These are phyloP conservation scores for Pleurotus djamor DNA, from an alignment of 768 basidiomycete genomes.

Conservation along the genomic window DNA sequence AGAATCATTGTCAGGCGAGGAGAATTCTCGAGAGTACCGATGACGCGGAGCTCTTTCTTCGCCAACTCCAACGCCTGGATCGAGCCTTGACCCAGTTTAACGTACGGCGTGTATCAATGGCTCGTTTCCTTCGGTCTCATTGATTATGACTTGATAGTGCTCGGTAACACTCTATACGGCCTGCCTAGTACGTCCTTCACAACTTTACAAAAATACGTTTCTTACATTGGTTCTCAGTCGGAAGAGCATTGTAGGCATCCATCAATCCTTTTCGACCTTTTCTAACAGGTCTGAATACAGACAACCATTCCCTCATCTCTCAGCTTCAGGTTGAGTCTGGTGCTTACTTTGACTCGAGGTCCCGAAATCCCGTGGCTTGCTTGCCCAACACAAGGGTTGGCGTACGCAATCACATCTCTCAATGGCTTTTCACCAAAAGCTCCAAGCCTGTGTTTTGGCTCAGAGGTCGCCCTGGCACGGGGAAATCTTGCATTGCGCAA, in stretches of 20 bases:
- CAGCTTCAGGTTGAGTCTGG: background rate
- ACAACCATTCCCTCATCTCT: background rate
- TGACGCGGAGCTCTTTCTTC: background rate
- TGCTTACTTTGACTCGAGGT: background rate
- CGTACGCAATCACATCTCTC: background rate
- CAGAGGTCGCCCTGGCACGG: constrained; percentile 15
- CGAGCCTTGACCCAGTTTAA: background rate
- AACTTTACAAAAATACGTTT: too few relatives aligned
- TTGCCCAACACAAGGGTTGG: background rate
- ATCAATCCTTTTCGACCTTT: background rate
- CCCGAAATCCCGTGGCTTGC: background rate
- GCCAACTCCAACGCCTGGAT: background rate
- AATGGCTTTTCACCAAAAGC: constrained; percentile 3
- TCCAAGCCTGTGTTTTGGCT: constrained; percentile 12
- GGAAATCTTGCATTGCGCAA: constrained; percentile 17
- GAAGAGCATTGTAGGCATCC: too few relatives aligned
- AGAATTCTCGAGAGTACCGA: constrained; percentile 1
- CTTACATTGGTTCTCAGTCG: too few relatives aligned
- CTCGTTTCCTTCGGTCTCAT: background rate
- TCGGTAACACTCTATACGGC: background rate
- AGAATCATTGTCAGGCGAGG: constrained; percentile 1
- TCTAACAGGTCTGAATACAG: background rate
- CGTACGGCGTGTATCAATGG: background rate
- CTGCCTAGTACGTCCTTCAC: too few relatives aligned
- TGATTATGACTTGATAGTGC: background rate